Evolutionary conservation across 2,329 filamentous ascomycete species (phyloP), one percentile per base, ranked within the genome.

Genomic region (Escovopsis weberi): DNA sequence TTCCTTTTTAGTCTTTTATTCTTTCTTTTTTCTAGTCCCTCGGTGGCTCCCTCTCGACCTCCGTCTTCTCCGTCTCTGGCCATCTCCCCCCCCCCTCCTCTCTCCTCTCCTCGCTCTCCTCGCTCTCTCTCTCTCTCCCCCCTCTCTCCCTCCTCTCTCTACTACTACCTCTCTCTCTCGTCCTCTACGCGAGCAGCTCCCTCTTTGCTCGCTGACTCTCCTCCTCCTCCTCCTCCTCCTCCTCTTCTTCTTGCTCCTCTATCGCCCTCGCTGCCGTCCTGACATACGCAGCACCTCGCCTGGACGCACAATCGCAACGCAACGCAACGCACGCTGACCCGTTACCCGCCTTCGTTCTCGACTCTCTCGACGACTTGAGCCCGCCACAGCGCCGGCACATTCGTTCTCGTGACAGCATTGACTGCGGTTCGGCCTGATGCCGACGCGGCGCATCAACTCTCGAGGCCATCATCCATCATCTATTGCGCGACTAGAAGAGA

Each of bases 331-430:
- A 36, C 34, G 23, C 15, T 43, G 40, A 39, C 37, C 39, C 26
- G 43, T 39, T 39, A 39, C 41, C 39, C 41, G 41, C 41, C 40
- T 33, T 43, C 40, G 36, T 23, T 30, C 39, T 42, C 37, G 19
- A 33, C 39, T 35, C 9, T 39, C 32, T 28, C 43, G 19, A 32
- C 11, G 38, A 28, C 40, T 23, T 26, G 37, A 12, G 41, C 35
- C 44, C 33, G 19, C 32, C 35, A 33, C 38, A 32, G 26, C 40
- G 26, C 30, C 38, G n/a, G 12, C 37, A 37, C 15, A 19, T n/a
- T n/a, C 6, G 26, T n/a, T 30, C 32, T 26, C 26, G 8, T 39
- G 38, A 12, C 19, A 39, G 7, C 12, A 30, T 39, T 39, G 38
- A 26, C 26, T 10, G 15, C 8, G 8, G 12, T 23, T 38, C 37